Percentiles rank a stretch among this genome's conserved stretches.
Conservation (phyloP, 352 stramenopile genomes). For the Phytopythium delawarense region DNA sequence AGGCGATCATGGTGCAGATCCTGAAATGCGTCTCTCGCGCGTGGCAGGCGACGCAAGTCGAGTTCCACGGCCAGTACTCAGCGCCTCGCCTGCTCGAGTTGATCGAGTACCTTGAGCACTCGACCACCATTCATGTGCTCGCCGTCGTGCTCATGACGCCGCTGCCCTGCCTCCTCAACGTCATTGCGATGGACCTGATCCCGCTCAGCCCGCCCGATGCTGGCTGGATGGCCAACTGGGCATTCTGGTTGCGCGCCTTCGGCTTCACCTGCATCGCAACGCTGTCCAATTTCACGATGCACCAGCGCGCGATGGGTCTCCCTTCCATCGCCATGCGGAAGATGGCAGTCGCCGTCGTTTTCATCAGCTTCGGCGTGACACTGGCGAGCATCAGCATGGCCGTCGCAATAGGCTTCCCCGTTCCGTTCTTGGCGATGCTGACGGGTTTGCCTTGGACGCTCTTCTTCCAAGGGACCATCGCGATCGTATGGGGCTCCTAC, state of each 20-base stretch:
- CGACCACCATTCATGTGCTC: neutral
- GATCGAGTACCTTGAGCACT: constrained; percentile 3
- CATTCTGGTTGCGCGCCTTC: constrained; percentile 14
- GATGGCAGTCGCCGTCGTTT: constrained; percentile 4
- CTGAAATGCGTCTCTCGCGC: neutral
- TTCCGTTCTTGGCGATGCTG: constrained; percentile 13
- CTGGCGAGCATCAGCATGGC: constrained; percentile 5
- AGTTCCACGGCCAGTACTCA: constrained; percentile 16
- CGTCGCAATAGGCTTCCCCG: constrained; percentile 10
- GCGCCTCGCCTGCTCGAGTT: constrained; percentile 6
- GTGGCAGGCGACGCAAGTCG: constrained; percentile 9
- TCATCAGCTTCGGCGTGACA: neutral
- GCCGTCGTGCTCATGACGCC: constrained; percentile 9
- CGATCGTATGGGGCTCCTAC: constrained; percentile 8
- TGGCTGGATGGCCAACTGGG: constrained; percentile 9
- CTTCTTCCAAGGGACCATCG: constrained; percentile 3
- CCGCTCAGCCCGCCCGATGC: constrained; percentile 10
- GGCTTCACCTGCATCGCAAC: constrained; percentile 11
- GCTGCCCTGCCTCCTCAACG: constrained; percentile 13
- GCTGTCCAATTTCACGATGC: constrained; percentile 11
- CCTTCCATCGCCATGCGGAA: constrained; percentile 6
- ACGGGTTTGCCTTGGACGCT: constrained; percentile 10
- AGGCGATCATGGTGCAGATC: neutral
- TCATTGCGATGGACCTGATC: constrained; percentile 11
- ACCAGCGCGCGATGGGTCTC: constrained; percentile 8